Evolutionary conservation across 768 basidiomycete species (phyloP).

Genomic region (Xerocomus potaroensis): DNA sequence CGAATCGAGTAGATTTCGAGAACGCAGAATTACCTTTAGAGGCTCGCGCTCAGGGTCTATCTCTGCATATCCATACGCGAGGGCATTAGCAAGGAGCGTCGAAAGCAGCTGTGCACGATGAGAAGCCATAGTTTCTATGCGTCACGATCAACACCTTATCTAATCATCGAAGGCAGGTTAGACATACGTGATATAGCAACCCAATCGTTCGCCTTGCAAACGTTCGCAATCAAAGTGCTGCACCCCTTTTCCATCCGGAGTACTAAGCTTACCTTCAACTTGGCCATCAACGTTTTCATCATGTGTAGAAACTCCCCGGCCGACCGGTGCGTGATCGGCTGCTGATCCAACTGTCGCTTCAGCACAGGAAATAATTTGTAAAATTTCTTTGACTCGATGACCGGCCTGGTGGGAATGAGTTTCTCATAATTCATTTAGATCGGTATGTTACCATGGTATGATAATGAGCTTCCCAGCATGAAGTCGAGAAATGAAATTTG

Average conservation of each 20-base stretch:
- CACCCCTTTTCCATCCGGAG: background rate
- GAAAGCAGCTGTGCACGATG: slow-evolving; percentile 44
- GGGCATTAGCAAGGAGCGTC: slow-evolving; percentile 41
- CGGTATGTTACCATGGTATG: slow-evolving; percentile 46
- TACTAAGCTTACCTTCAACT: slow-evolving; percentile 46
- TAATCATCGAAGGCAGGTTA: fast-evolving
- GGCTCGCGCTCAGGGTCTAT: slow-evolving; percentile 42
- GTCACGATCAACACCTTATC: background rate
- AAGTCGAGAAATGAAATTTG: slow-evolving; percentile 59
- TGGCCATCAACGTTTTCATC: slow-evolving; percentile 66
- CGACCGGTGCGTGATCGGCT: slow-evolving; percentile 42
- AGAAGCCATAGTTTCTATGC: slow-evolving; percentile 43
- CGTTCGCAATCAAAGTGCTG: background rate
- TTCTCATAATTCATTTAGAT: background rate
- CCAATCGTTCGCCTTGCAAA: slow-evolving; percentile 55
- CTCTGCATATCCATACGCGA: slow-evolving; percentile 45
- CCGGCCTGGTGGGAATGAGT: slow-evolving; percentile 33
- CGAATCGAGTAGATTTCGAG: no score
- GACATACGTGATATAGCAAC: slow-evolving; percentile 57
- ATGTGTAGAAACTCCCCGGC: slow-evolving; percentile 53
- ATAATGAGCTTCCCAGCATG: slow-evolving; percentile 53
- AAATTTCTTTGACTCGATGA: slow-evolving; percentile 59
- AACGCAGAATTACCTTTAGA: slow-evolving; percentile 38
- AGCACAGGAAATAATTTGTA: slow-evolving; percentile 50
- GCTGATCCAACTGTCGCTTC: slow-evolving; percentile 44